Evolutionary conservation across 495 filamentous ascomycete species (phyloP).

Genomic region (Daldinia grandis): DNA sequence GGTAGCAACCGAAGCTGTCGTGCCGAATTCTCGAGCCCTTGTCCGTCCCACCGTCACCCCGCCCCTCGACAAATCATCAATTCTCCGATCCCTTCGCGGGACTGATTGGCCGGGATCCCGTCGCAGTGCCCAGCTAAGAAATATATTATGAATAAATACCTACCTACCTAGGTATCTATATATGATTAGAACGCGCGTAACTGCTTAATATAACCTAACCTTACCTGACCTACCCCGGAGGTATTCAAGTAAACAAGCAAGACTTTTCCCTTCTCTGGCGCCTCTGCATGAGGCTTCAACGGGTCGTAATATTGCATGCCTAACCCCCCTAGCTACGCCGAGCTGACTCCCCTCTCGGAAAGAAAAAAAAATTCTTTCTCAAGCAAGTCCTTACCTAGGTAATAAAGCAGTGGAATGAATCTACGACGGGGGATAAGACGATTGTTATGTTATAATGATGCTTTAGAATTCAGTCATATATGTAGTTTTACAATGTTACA

Average conservation of each 20-base stretch:
- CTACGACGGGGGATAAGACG: neutral
- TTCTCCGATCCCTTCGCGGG: slow-evolving; percentile 29
- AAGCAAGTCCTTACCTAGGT: neutral
- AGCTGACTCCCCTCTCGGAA: neutral
- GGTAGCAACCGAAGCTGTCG: no score
- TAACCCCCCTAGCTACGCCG: neutral
- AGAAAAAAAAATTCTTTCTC: neutral
- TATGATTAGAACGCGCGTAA: neutral
- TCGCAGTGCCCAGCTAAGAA: neutral
- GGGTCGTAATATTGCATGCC: neutral
- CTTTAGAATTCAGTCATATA: slow-evolving; percentile 2
- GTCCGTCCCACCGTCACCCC: slow-evolving; percentile 30
- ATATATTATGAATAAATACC: neutral
- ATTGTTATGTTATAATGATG: slow-evolving; percentile 1
- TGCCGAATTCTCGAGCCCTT: slow-evolving; percentile 8
- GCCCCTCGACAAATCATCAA: slow-evolving; percentile 41
- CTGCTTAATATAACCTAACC: neutral
- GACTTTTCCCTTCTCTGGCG: neutral
- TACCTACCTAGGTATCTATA: no score
- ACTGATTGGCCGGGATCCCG: neutral
- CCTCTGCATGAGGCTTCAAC: slow-evolving; percentile 1
- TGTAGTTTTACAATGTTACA: neutral
- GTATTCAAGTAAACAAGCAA: no score
- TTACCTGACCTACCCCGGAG: no score
- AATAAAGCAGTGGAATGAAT: neutral